A percentile compares a stretch with the other conserved stretches of the same genome.
phyloP scores from a whole-genome alignment of 2,329 filamentous ascomycete genomes.

The Scytalidium lignicola region DNA sequence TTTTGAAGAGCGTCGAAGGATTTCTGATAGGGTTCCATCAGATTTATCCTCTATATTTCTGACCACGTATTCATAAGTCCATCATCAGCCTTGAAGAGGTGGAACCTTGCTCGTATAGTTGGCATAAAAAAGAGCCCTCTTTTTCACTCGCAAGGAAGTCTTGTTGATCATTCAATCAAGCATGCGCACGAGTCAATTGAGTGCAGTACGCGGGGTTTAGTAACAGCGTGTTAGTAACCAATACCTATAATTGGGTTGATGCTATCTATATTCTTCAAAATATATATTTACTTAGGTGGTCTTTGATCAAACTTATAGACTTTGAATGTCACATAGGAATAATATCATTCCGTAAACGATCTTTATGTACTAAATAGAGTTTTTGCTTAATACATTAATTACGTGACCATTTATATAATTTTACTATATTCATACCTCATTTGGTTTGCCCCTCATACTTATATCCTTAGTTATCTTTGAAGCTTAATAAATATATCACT shows the following conservation, averaged over 20 bases:
- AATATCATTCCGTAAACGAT: no score
- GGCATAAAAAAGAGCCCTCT: slow-evolving; percentile 24
- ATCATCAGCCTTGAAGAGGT: background rate
- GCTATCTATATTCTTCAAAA: background rate
- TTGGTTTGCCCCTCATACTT: background rate
- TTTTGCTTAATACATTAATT: no score
- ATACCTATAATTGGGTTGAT: background rate
- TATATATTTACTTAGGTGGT: no score
- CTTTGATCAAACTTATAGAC: no score
- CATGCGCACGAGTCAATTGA: slow-evolving; percentile 27
- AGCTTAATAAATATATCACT: no score
- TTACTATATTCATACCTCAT: background rate
- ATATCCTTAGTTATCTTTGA: background rate
- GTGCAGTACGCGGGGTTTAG: slow-evolving; percentile 25
- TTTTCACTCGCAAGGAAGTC: slow-evolving; percentile 7
- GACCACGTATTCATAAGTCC: slow-evolving; percentile 25
- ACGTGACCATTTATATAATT: background rate
- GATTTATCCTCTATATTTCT: slow-evolving; percentile 17
- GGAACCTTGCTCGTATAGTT: slow-evolving; percentile 5
- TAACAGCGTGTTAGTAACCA: slow-evolving; percentile 2
- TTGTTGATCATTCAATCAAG: slow-evolving; percentile 24
- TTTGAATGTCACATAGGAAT: no score
- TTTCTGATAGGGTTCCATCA: slow-evolving; percentile 21
- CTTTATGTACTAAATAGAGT: no score
- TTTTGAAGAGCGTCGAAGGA: slow-evolving; percentile 24